Conservation (phyloP, 176 grass and related monocot species). For the Bromus sterilis region DNA sequence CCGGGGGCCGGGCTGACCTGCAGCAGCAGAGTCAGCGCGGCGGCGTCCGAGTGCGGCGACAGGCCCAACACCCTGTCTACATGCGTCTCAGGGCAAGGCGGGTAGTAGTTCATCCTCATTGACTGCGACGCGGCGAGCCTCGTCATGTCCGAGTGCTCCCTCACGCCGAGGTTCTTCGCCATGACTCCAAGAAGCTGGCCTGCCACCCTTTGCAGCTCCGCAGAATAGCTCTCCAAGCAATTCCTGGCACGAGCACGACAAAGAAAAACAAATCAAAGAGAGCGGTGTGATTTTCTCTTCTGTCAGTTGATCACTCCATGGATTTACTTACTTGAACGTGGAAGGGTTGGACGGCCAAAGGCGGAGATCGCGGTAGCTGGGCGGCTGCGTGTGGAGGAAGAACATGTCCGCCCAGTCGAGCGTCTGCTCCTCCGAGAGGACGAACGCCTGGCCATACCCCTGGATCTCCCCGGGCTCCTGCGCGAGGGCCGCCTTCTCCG, state of each 20-base stretch:
- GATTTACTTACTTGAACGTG: constrained; percentile 22
- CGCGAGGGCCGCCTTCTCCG: constrained; percentile 7
- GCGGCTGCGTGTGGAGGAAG: constrained; percentile 34
- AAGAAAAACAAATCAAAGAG: neutral
- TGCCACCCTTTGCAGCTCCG: constrained; percentile 21
- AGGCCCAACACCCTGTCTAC: constrained; percentile 37
- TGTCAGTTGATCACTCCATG: neutral
- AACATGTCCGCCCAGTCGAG: constrained; percentile 55
- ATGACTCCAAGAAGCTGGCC: constrained; percentile 6
- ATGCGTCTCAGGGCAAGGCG: constrained; percentile 34
- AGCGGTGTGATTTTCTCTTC: neutral
- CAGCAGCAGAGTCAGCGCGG: constrained; percentile 40
- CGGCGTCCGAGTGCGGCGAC: constrained; percentile 56
- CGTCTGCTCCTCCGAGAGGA: constrained; percentile 40
- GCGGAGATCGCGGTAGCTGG: constrained; percentile 15
- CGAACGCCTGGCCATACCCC: constrained; percentile 55
- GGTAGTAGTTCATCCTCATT: constrained; percentile 41
- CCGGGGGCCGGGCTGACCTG: constrained; percentile 39
- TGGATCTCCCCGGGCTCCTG: constrained; percentile 28
- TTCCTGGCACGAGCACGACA: neutral
- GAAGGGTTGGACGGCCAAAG: constrained; percentile 25
- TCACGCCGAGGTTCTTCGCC: constrained; percentile 33
- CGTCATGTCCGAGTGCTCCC: neutral
- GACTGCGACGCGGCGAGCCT: constrained; percentile 13
- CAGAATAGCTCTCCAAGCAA: constrained; percentile 28